A percentile compares a stretch with the other conserved stretches of the same genome.
These are phyloP conservation scores for Stemphylium vesicarium DNA, from an alignment of 2,329 filamentous ascomycete genomes.

Conservation along the genomic window DNA sequence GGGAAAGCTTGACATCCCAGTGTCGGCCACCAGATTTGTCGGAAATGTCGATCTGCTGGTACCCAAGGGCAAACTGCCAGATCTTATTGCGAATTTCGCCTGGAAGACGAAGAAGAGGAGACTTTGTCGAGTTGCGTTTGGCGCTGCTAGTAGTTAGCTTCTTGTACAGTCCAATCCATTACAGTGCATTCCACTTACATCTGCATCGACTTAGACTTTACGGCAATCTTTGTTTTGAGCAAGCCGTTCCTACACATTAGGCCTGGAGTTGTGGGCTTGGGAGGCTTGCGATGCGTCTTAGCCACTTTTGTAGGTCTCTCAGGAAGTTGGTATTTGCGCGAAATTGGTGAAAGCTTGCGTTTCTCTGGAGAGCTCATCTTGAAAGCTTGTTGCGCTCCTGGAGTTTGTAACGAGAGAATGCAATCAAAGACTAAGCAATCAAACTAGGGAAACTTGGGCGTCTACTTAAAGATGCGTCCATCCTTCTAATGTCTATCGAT, in stretches of 20 bases:
- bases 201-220: constrained; percentile 2
- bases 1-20: neutral
- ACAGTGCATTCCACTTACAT: neutral
- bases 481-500: too few species aligned
- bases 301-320: neutral
- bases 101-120: constrained; percentile 21
- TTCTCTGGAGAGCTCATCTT: neutral
- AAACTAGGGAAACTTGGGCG: too few species aligned
- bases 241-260: constrained; percentile 2
- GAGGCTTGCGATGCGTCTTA: neutral
- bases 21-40: neutral
- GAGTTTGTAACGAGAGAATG: neutral
- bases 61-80: constrained; percentile 15
- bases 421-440: neutral
- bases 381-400: neutral
- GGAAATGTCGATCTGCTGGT: constrained; percentile 4
- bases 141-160: constrained; percentile 3
- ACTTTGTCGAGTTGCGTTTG: constrained; percentile 13
- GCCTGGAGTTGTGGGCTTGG: neutral
- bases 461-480: too few species aligned
- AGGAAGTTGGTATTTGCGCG: neutral
- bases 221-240: constrained; percentile 1
- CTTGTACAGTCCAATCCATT: neutral
- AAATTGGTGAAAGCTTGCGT: neutral
- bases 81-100: constrained; percentile 22